Base-by-base conservation (phyloP, 495 filamentous ascomycete genomes). In the Penicillium steckii region DNA sequence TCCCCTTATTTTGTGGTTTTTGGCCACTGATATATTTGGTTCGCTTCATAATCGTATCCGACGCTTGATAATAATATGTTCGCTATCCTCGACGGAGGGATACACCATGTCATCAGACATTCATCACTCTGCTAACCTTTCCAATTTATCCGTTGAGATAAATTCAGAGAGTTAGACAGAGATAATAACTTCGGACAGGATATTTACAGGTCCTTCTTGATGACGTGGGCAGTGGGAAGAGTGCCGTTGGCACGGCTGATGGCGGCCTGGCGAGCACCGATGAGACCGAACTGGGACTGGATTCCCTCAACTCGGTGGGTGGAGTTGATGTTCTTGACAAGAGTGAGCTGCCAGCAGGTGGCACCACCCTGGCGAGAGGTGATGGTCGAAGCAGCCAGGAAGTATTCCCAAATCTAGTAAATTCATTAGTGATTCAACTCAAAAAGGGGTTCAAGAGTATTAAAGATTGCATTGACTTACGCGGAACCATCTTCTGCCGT, bases 281-380 rank as follows among this genome's bases (percentile, higher is more conserved):
- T 69, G 45, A 98, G 80, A 42, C 78, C 85, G 55, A 81, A 90
- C 60, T 96, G 91, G 37, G 74, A 83, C 5, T 77, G 61, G 57
- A 97, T 81, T 43, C 93, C 94, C 67, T 97, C 91, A 54, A 96
- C 73, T 57, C 94, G 89, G 77, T 98, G 94, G 48, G 86, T 94
- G 22, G 90, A 89, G 79, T 98, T 98, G 76, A 97, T 81, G 74
- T 97, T 98, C 87, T 98, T 98, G 71, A 96, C 90, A 44, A 95
- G 72, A 40, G 81, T 88, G 68, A 98, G 91, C 77, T 97, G 95
- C 78, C 87, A 98, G 82, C 95, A 97, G 37, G 91, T 92, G 44
- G 94, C 95, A 59, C 79, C 80, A 52, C 94, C 94, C 73, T 98
- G 94, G 61, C 94, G 87, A 24, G 93, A 91, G 67, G 86, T 85